A percentile compares a stretch with the other conserved stretches of the same genome.
Conservation (phyloP, 805 yeast species). For the Yarrowia sp. region DNA sequence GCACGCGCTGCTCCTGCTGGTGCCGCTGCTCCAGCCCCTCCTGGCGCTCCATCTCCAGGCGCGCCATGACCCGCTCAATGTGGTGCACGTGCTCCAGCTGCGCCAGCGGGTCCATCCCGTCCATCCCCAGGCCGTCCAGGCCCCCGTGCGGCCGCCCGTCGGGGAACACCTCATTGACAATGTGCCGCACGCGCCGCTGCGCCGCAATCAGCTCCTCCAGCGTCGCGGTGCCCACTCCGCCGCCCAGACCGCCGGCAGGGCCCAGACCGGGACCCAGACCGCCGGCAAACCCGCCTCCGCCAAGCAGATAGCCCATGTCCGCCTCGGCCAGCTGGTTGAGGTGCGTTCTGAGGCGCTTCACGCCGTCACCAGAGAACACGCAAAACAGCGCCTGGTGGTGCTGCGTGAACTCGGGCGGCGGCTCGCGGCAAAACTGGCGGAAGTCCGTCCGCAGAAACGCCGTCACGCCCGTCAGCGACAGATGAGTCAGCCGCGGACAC, state of each 20-base stretch:
- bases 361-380: conserved; percentile 91
- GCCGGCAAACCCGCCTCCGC: not conserved
- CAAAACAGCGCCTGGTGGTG: conserved; percentile 84
- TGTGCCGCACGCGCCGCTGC: conserved; percentile 24
- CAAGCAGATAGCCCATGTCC: conserved; percentile 30
- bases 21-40: conserved; percentile 21
- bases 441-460: conserved; percentile 87
- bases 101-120: conserved; percentile 7
- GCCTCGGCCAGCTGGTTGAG: conserved; percentile 43
- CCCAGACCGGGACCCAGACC: not conserved
- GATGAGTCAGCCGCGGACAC: conserved; percentile 84
- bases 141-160: not conserved
- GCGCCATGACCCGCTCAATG: conserved; percentile 22
- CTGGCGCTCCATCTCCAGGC: conserved; percentile 21
- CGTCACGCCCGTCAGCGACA: conserved; percentile 86
- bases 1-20: not conserved
- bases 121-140: conserved; percentile 6
- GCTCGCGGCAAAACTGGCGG: conserved; percentile 81
- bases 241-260: not conserved
- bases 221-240: not conserved
- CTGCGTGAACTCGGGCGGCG: conserved; percentile 88
- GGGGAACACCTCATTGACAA: conserved; percentile 25
- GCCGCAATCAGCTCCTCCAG: conserved; percentile 26
- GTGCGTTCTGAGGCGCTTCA: conserved; percentile 67
- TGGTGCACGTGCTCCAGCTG: conserved; percentile 19